phyloP scores from a whole-genome alignment of 768 basidiomycete species.

The Tremella fuciformis region DNA sequence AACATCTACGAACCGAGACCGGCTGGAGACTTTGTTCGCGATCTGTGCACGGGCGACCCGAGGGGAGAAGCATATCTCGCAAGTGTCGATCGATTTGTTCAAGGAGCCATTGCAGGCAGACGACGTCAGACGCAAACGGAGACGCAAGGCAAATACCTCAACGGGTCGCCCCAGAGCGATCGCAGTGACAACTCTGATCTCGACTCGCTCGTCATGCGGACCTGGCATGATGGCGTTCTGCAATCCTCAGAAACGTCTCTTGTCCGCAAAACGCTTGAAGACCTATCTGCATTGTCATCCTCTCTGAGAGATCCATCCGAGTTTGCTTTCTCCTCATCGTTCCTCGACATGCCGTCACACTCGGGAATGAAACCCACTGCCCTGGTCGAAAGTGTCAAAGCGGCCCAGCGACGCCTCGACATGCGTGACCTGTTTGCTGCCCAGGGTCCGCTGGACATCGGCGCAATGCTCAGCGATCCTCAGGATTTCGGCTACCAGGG shows the following conservation, averaged over 20 bases:
- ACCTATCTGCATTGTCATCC: not conserved
- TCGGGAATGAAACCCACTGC: not conserved
- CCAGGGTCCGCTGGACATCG: constrained; percentile 31
- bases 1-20: constrained; percentile 33
- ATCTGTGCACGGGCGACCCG: constrained; percentile 35
- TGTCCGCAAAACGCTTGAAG: not conserved
- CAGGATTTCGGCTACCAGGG: constrained; percentile 33
- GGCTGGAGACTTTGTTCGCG: constrained; percentile 30
- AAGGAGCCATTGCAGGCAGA: constrained; percentile 36
- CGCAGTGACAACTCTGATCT: not conserved
- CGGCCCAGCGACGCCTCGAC: not conserved
- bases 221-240: constrained; percentile 10
- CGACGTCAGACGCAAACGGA: not conserved
- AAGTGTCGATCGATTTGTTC: constrained; percentile 38
- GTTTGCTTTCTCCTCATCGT: not conserved
- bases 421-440: constrained; percentile 2
- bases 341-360: not conserved
- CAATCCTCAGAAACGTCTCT: not conserved
- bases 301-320: not conserved
- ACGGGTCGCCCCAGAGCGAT: constrained; percentile 1
- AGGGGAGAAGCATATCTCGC: constrained; percentile 43
- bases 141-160: not conserved
- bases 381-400: constrained; percentile 1
- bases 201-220: not conserved
- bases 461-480: constrained; percentile 23